Base-by-base conservation (phyloP, 2,329 filamentous ascomycete genomes). In the Xenoacremonium recifei region DNA sequence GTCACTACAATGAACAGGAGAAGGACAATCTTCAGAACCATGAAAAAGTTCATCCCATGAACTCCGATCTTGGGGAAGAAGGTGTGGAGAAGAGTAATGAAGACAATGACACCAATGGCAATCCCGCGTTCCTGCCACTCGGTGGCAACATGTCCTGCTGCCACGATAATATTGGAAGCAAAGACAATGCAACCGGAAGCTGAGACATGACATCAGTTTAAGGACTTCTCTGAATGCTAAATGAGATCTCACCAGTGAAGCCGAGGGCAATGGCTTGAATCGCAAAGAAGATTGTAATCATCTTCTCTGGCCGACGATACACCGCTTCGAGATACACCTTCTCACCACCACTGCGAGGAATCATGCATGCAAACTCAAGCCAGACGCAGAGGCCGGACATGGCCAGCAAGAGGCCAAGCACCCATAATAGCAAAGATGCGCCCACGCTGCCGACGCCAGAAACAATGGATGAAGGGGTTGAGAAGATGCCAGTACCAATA, bases 241-340 rank as follows among this genome's bases (percentile, higher is more conserved):
- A n/a, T n/a, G n/a, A 85, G 56, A 87, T 87, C 53, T 79, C 84
- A 0, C 82, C 81, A 0, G 83, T 85, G 42, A 87, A 86, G 0
- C 82, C 80, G 0, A 87, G 64, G 0, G 86, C 58, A 0, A 87
- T 73, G 0, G 78, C 80, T 40, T 86, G 77, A 2, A 82, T 72
- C 1, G 82, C 81, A 11, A 87, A 69, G 13, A 87, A 58, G 0
- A 79, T 82, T 3, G 82, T 82, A 0, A 81, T 80, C 3, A 88
- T 69, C 47, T 85, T 82, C 5, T 75, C 72, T 2, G 84, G 84
- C 21, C 70, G 69, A 2, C 76, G 74, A 58, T 84, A 87, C 0
- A 80, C 80, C 58, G 82, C 84, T 60, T 88, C 84, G 33, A 88
- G 73, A 55, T 87, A 87, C 6, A 87, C 81, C 62, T 87, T 88